phyloP scores from a whole-genome alignment of 208 protist genomes.

The Acanthamoeba triangularis region DNA sequence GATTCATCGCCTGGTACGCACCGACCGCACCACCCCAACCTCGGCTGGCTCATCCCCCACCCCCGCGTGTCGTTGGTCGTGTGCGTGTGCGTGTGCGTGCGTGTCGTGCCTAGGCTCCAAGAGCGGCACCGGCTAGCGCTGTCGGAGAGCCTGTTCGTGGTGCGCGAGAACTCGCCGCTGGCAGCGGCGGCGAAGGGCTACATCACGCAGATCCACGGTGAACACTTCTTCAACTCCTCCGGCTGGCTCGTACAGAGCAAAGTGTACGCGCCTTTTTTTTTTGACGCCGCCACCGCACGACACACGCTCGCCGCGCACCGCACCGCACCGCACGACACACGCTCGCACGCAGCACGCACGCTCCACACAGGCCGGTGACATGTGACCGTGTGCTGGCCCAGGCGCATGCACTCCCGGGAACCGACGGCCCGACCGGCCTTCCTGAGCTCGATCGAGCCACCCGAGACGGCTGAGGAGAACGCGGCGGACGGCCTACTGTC shows the following conservation, averaged over 20 bases:
- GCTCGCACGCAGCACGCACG: not conserved
- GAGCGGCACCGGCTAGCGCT: not conserved
- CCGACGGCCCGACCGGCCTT: not conserved
- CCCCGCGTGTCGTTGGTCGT: not conserved
- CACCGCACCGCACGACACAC: not conserved
- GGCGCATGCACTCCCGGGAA: not conserved
- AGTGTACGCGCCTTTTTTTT: not conserved
- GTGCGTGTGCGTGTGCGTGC: no score
- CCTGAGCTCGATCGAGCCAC: not conserved
- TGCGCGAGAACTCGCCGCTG: not conserved
- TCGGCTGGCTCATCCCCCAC: no score
- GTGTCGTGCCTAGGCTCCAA: not conserved
- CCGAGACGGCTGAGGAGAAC: not conserved
- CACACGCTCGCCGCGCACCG: not conserved
- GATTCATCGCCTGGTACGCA: not conserved
- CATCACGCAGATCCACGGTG: not conserved
- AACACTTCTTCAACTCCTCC: constrained; percentile 26
- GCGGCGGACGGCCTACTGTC: not conserved
- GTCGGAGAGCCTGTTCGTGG: constrained; percentile 2
- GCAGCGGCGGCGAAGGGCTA: not conserved
- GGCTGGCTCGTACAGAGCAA: constrained; percentile 7
- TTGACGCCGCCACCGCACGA: no score
- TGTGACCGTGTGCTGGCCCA: not conserved
- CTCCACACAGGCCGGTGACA: not conserved
- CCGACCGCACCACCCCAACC: not conserved